Conservation (phyloP, 352 stramenopile genomes). For the Phytopythium mirpurense region DNA sequence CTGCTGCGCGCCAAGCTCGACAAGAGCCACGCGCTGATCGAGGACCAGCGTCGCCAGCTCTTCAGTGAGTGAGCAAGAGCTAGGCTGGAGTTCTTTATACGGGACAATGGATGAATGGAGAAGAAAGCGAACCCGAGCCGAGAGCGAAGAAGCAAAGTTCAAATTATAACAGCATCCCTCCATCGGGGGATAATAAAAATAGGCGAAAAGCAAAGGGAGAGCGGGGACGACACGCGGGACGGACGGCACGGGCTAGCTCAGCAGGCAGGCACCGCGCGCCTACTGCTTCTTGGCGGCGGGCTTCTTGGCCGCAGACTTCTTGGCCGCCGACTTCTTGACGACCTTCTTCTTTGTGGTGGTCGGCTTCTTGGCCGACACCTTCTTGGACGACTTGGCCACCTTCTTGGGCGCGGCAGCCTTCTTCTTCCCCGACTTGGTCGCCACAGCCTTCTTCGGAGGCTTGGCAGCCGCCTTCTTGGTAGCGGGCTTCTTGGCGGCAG, state of each 20-base stretch:
- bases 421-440: conserved; percentile 14
- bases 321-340: conserved; percentile 58
- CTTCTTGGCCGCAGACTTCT: conserved; percentile 36
- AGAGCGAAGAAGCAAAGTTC: neutral
- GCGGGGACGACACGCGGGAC: neutral
- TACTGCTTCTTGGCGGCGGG: conserved; percentile 31
- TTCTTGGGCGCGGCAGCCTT: conserved; percentile 14
- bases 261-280: neutral
- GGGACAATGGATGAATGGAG: too few relatives aligned
- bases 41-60: conserved; percentile 66
- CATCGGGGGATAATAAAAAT: conserved; percentile 60
- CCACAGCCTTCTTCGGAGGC: conserved; percentile 12
- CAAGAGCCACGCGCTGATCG: conserved; percentile 68
- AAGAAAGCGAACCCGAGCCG: too few relatives aligned
- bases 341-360: conserved; percentile 60
- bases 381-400: conserved; percentile 21
- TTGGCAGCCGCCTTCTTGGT: conserved; percentile 9
- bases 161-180: conserved; percentile 28
- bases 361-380: conserved; percentile 46
- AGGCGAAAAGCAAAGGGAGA: conserved; percentile 4
- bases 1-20: conserved; percentile 69
- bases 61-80: conserved; percentile 42
- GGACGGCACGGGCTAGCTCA: too few relatives aligned
- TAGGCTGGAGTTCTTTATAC: too few relatives aligned
- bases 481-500: conserved; percentile 26